Percentiles rank a stretch among this genome's conserved stretches.
Conservation (phyloP, 768 basidiomycete genomes). For the Tremella yokohamensis region DNA sequence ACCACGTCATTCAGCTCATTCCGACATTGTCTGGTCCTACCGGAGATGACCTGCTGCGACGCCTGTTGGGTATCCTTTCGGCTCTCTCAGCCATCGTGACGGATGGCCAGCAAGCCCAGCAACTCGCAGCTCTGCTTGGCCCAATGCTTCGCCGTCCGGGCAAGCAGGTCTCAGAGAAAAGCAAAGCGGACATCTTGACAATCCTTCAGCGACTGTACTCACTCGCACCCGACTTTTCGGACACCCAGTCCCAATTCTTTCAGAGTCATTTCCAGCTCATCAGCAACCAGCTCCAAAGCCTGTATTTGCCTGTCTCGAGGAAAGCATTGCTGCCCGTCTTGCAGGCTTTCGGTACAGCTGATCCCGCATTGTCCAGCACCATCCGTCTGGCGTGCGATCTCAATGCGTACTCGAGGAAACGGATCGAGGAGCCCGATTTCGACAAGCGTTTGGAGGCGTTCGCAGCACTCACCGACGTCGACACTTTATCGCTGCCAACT, state of each 20-base stretch:
- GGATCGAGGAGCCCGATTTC: constrained; percentile 89
- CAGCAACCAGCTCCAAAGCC: constrained; percentile 69
- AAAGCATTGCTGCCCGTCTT: constrained; percentile 66
- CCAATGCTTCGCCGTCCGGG: constrained; percentile 75
- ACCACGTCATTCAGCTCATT: constrained; percentile 67
- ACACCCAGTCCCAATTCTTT: constrained; percentile 41
- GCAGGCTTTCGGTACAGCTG: constrained; percentile 56
- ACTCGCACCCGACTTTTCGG: constrained; percentile 55
- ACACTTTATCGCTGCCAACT: constrained; percentile 51
- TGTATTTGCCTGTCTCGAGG: constrained; percentile 71
- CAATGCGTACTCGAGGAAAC: constrained; percentile 78
- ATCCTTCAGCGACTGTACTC: constrained; percentile 63
- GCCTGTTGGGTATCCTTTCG: constrained; percentile 78
- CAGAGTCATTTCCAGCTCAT: constrained; percentile 55
- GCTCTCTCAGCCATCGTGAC: constrained; percentile 70
- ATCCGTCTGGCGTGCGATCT: constrained; percentile 62
- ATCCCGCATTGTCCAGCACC: constrained; percentile 55
- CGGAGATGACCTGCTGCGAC: constrained; percentile 61
- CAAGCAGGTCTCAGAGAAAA: constrained; percentile 74
- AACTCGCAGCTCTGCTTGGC: constrained; percentile 67
- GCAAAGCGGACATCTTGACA: constrained; percentile 75
- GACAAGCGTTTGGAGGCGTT: constrained; percentile 77
- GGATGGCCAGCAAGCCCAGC: constrained; percentile 67
- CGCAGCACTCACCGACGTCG: constrained; percentile 64
- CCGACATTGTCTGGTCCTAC: constrained; percentile 57